Base-by-base conservation (phyloP, 805 yeast species). In the Cyberlindnera xylosilytica region DNA sequence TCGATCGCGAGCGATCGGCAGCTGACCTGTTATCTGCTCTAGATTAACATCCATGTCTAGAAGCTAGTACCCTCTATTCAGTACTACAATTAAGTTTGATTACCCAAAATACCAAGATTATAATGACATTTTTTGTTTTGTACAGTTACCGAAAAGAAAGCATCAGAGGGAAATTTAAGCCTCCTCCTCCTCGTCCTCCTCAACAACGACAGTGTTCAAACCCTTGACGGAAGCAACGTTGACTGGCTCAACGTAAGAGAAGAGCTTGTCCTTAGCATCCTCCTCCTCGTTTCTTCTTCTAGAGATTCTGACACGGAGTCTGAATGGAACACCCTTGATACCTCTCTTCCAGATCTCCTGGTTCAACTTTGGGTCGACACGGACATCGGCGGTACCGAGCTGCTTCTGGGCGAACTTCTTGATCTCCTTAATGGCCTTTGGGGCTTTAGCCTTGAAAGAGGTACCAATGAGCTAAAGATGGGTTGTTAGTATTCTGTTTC, bases 271-370 rank as follows among this genome's bases (percentile, higher is more conserved):
- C 83, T 84, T 85, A 68, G 99, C 97, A 71, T 88, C 91, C 81
- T 93, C 99, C 81, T 93, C 99, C 76, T 93, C 97, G 81, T 93
- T 93, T 82, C 98, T 88, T 90, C 85, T 93, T 84, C 96, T 86
- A 56, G 98, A 89, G 78, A 93, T 90, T 81, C 97, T 90, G 72
- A 93, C 81, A 81, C 99, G 90, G 75, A 93, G 72, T 83, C 97
- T 90, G 88, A 77, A 79, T 72, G 96, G 96, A 68, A 88, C 95
- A 80, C 97, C 97, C 82, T 90, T 89, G 78, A 93, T 83, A 81
- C 99, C 99, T 81, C 96, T 90, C 76, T 87, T 85, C 99, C 99
- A 93, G 79, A 93, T 81, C 69, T 84, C 95, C 76, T 90, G 93
- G 87, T 93, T 93, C 75, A 93, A 81, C 76, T 83, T 87, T 70